Evolutionary conservation across 176 grass and related monocot species (phyloP).

Genomic region (Carex kokanica): DNA sequence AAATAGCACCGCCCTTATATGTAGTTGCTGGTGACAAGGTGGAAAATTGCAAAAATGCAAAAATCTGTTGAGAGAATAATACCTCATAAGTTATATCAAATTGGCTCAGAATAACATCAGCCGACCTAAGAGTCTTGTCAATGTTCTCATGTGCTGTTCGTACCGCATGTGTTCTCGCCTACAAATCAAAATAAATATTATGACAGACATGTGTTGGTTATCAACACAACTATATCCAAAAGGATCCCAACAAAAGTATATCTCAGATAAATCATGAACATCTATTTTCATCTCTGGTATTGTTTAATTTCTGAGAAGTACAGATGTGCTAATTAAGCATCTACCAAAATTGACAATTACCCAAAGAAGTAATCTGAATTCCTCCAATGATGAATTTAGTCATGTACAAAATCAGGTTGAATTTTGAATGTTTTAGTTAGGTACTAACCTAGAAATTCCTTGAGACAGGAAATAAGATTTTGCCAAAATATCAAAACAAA

Average conservation of each 20-base stretch:
- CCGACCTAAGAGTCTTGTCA: conserved; percentile 87
- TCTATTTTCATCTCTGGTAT: neutral
- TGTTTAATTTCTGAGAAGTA: neutral
- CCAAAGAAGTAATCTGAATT: neutral
- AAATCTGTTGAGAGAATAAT: neutral
- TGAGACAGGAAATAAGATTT: neutral
- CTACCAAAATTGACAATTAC: conserved; percentile 7
- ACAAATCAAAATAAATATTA: conserved; percentile 10
- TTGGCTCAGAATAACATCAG: conserved; percentile 78
- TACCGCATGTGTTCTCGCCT: conserved; percentile 70
- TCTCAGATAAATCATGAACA: neutral
- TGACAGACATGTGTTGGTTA: neutral
- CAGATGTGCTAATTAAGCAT: neutral
- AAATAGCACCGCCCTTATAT: neutral
- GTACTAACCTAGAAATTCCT: neutral
- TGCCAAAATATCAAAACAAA: neutral
- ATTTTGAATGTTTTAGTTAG: neutral
- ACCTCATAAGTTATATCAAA: conserved; percentile 89
- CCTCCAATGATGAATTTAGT: neutral
- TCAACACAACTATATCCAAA: neutral
- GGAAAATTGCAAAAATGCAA: neutral
- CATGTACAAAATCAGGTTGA: neutral
- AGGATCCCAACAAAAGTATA: neutral
- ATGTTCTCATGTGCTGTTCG: conserved; percentile 96
- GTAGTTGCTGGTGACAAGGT: neutral